Conservation (phyloP, 495 filamentous ascomycete genomes). For the Parachaetomium inaequale region DNA sequence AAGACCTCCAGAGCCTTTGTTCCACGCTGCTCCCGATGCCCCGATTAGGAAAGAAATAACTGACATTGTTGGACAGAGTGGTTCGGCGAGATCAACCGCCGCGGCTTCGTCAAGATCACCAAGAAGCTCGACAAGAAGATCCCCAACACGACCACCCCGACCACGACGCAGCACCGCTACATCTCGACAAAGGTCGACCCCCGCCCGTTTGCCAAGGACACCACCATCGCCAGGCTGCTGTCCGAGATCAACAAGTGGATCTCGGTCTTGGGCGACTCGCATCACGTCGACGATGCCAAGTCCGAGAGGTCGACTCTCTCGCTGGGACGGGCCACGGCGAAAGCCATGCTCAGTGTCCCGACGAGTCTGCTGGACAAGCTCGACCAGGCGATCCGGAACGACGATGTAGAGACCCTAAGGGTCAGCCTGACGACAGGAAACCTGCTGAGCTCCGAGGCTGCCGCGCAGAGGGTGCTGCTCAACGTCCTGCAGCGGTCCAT, state of each 20-base stretch:
- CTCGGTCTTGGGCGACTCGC: constrained; percentile 69
- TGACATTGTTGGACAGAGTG: too few relatives aligned
- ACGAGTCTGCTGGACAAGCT: constrained; percentile 62
- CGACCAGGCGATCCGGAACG: constrained; percentile 72
- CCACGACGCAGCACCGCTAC: constrained; percentile 71
- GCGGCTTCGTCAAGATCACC: constrained; percentile 95
- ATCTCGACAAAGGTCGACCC: constrained; percentile 83
- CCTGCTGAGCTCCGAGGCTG: constrained; percentile 45
- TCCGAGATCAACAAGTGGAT: constrained; percentile 88
- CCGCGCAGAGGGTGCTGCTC: constrained; percentile 62
- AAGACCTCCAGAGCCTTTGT: too few relatives aligned
- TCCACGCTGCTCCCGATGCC: too few relatives aligned
- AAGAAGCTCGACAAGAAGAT: constrained; percentile 97
- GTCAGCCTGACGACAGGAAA: constrained; percentile 58
- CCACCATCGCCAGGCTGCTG: constrained; percentile 60
- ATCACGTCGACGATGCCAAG: constrained; percentile 63
- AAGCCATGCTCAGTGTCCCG: constrained; percentile 67
- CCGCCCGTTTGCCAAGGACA: constrained; percentile 77
- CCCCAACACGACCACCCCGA: constrained; percentile 42
- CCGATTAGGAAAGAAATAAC: too few relatives aligned
- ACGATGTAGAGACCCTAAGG: constrained; percentile 61
- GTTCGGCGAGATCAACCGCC: constrained; percentile 95
- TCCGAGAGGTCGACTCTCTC: constrained; percentile 70
- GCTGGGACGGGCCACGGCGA: constrained; percentile 65
- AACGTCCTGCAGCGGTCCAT: constrained; percentile 83